These are phyloP conservation scores for Candida hispaniensis DNA, from an alignment of 805 yeast species.

Conservation along the genomic window DNA sequence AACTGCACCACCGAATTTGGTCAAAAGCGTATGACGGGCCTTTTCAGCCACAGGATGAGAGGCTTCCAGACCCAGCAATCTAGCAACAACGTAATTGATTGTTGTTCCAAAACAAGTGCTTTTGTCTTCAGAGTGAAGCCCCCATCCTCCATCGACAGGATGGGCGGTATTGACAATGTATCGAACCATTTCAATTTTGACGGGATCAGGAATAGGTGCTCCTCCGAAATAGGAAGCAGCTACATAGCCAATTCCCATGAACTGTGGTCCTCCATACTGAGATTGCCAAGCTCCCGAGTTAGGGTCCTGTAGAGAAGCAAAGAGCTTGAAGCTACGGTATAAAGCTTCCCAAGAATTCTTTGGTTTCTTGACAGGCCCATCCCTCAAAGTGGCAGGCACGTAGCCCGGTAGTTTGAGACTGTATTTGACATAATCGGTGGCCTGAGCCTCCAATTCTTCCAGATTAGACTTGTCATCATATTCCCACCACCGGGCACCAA, in stretches of 20 bases:
- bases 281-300: constrained; percentile 79
- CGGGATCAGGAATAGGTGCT: constrained; percentile 55
- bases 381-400: constrained; percentile 24
- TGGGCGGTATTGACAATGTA: constrained; percentile 87
- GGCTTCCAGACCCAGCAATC: constrained; percentile 65
- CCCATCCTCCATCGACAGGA: constrained; percentile 99
- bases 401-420: constrained; percentile 23
- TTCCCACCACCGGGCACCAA: constrained; percentile 79
- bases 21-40: constrained; percentile 58
- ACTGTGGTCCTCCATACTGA: constrained; percentile 97
- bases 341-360: constrained; percentile 50
- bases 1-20: constrained; percentile 74
- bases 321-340: constrained; percentile 61
- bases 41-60: constrained; percentile 67
- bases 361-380: constrained; percentile 21
- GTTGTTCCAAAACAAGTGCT: constrained; percentile 93
- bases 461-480: constrained; percentile 31
- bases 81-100: constrained; percentile 68
- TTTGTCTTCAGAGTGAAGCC: constrained; percentile 83
- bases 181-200: constrained; percentile 60
- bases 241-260: constrained; percentile 84
- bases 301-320: constrained; percentile 58
- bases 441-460: constrained; percentile 28
- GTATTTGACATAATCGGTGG: constrained; percentile 27
- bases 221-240: constrained; percentile 61